phyloP scores from a whole-genome alignment of 805 yeast genomes.

The Candida schatavii region DNA sequence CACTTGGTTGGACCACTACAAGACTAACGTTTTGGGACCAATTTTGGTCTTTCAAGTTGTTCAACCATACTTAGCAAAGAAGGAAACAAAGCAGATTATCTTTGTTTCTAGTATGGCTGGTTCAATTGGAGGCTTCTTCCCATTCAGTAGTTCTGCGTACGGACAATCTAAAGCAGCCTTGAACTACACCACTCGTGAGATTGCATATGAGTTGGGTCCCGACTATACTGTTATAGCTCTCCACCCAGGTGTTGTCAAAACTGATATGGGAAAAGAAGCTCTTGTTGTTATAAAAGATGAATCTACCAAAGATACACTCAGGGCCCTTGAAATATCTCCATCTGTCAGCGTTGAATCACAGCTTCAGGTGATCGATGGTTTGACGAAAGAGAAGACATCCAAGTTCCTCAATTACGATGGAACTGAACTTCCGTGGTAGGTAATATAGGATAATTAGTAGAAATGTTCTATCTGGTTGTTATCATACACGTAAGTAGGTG shows the following conservation, averaged over 20 bases:
- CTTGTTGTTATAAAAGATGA: neutral
- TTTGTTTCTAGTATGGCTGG: slow-evolving; percentile 27
- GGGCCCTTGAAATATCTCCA: slow-evolving; percentile 8
- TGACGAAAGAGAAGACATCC: slow-evolving; percentile 22
- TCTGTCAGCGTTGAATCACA: slow-evolving; percentile 12
- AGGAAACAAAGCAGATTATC: slow-evolving; percentile 21
- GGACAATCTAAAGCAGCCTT: slow-evolving; percentile 37
- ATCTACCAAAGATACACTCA: slow-evolving; percentile 1
- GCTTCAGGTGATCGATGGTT: slow-evolving; percentile 14
- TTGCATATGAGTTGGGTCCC: slow-evolving; percentile 20
- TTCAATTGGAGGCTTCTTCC: slow-evolving; percentile 20
- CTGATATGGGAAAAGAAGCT: slow-evolving; percentile 26
- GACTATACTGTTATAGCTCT: slow-evolving; percentile 27
- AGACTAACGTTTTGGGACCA: slow-evolving; percentile 29
- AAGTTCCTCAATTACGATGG: slow-evolving; percentile 24
- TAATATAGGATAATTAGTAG: slow-evolving; percentile 28
- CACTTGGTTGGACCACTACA: slow-evolving; percentile 13
- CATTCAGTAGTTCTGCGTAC: slow-evolving; percentile 20
- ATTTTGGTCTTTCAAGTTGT: slow-evolving; percentile 25
- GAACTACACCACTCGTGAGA: slow-evolving; percentile 23
- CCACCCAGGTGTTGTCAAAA: slow-evolving; percentile 41
- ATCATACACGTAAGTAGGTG: too few species aligned
- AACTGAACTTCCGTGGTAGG: neutral
- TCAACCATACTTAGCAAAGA: slow-evolving; percentile 22
- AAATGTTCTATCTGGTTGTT: slow-evolving; percentile 39